Conservation (phyloP, 768 basidiomycete genomes). For the Boletus sp. region DNA sequence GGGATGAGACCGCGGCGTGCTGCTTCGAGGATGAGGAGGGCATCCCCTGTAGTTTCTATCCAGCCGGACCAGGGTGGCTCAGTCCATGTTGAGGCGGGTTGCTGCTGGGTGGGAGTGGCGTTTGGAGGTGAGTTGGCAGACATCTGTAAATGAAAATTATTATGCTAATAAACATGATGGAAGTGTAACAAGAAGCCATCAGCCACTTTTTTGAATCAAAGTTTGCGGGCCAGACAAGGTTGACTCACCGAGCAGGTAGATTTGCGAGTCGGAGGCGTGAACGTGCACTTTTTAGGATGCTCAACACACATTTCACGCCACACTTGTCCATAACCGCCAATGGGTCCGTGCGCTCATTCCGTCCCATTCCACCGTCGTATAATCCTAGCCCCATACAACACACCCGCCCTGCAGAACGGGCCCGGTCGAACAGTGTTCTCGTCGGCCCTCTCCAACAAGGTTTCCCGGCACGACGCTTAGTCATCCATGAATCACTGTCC, state of each 20-base stretch:
- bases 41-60: conserved; percentile 94
- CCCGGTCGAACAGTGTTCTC: background rate
- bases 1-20: conserved; percentile 88
- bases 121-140: conserved; percentile 29
- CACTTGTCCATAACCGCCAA: conserved; percentile 30
- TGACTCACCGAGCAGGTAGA: conserved; percentile 67
- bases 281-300: conserved; percentile 35
- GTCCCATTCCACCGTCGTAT: background rate
- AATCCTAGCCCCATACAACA: background rate
- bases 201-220: conserved; percentile 36
- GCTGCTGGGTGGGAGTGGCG: conserved; percentile 14
- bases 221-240: conserved; percentile 55
- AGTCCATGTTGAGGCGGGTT: conserved; percentile 58
- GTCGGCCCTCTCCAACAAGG: conserved; percentile 13
- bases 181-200: conserved; percentile 11
- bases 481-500: conserved; percentile 29
- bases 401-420: background rate
- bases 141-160: conserved; percentile 14
- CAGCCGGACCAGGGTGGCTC: conserved; percentile 93
- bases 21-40: conserved; percentile 94
- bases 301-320: conserved; percentile 32
- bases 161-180: conserved; percentile 15
- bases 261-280: conserved; percentile 56
- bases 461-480: conserved; percentile 30
- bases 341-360: conserved; percentile 28